phyloP scores from a whole-genome alignment of 2,329 filamentous ascomycete species.

The Trichoderma sp. region DNA sequence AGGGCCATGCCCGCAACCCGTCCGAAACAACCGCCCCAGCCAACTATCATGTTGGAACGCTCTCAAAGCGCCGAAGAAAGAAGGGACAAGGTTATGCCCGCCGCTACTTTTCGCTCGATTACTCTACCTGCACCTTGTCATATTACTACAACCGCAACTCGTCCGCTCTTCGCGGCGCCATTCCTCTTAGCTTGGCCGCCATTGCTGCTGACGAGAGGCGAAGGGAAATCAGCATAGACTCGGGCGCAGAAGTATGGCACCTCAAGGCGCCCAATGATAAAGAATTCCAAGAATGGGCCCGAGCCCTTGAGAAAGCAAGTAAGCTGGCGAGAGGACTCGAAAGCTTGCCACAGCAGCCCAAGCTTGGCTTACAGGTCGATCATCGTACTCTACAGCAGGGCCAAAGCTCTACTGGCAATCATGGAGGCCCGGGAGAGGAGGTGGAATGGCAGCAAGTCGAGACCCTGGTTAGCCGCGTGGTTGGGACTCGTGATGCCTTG shows the following conservation, averaged over 20 bases:
- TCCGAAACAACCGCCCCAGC: slow-evolving; percentile 50
- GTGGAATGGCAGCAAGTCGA: slow-evolving; percentile 88
- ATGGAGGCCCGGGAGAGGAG: slow-evolving; percentile 62
- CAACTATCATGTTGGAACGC: slow-evolving; percentile 78
- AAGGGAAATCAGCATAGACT: slow-evolving; percentile 94
- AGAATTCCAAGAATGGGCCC: slow-evolving; percentile 87
- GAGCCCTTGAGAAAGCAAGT: slow-evolving; percentile 81
- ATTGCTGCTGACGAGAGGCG: slow-evolving; percentile 87
- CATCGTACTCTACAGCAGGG: slow-evolving; percentile 32
- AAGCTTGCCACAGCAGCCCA: slow-evolving; percentile 36
- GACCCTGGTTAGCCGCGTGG: slow-evolving; percentile 79
- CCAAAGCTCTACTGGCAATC: slow-evolving; percentile 13
- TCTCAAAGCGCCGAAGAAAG: slow-evolving; percentile 91
- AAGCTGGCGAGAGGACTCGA: slow-evolving; percentile 63
- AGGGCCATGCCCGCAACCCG: slow-evolving; percentile 53
- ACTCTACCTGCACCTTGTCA: slow-evolving; percentile 88
- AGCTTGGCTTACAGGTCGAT: slow-evolving; percentile 37
- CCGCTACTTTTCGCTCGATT: slow-evolving; percentile 95
- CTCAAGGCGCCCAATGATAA: slow-evolving; percentile 78
- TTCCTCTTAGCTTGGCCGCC: slow-evolving; percentile 87
- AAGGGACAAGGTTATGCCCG: slow-evolving; percentile 91
- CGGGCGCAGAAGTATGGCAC: slow-evolving; percentile 96
- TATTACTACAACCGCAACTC: slow-evolving; percentile 97
- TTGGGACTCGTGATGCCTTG: slow-evolving; percentile 86
- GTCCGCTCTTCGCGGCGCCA: slow-evolving; percentile 86